Evolutionary conservation across 768 basidiomycete species (phyloP).

Genomic region (Trametes cinnabarina): DNA sequence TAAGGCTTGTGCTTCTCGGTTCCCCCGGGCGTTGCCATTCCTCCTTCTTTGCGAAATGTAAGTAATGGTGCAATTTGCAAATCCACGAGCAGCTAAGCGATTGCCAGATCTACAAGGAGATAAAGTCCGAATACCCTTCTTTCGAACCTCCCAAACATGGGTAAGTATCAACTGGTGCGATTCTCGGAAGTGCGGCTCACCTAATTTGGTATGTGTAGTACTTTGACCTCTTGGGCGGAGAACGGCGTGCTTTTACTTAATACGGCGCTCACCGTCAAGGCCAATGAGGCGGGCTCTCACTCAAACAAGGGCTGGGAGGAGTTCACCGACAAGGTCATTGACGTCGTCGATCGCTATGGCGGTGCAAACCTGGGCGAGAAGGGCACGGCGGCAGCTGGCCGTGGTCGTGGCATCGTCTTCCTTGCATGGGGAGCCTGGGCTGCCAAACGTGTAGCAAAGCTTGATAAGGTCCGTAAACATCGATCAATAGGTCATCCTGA

Average conservation of each 20-base stretch:
- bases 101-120: slow-evolving; percentile 80
- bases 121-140: slow-evolving; percentile 76
- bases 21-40: slow-evolving; percentile 67
- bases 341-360: slow-evolving; percentile 73
- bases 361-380: slow-evolving; percentile 55
- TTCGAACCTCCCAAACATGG: slow-evolving; percentile 83
- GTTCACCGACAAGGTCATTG: slow-evolving; percentile 82
- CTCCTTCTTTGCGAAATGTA: slow-evolving; percentile 83
- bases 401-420: slow-evolving; percentile 78
- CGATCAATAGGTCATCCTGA: background rate
- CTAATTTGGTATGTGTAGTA: slow-evolving; percentile 43
- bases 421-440: slow-evolving; percentile 92
- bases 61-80: slow-evolving; percentile 23
- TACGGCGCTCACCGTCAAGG: slow-evolving; percentile 86
- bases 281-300: slow-evolving; percentile 75
- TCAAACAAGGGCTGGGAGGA: slow-evolving; percentile 86
- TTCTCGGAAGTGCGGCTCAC: background rate
- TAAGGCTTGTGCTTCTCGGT: slow-evolving; percentile 89
- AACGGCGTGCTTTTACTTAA: slow-evolving; percentile 91
- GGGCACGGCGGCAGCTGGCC: slow-evolving; percentile 41
- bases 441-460: slow-evolving; percentile 72
- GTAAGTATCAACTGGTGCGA: slow-evolving; percentile 52
- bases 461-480: slow-evolving; percentile 57
- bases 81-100: slow-evolving; percentile 13
- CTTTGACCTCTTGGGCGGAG: slow-evolving; percentile 76